Conservation (phyloP, 2,329 filamentous ascomycete genomes). For the Diaporthe capsici region DNA sequence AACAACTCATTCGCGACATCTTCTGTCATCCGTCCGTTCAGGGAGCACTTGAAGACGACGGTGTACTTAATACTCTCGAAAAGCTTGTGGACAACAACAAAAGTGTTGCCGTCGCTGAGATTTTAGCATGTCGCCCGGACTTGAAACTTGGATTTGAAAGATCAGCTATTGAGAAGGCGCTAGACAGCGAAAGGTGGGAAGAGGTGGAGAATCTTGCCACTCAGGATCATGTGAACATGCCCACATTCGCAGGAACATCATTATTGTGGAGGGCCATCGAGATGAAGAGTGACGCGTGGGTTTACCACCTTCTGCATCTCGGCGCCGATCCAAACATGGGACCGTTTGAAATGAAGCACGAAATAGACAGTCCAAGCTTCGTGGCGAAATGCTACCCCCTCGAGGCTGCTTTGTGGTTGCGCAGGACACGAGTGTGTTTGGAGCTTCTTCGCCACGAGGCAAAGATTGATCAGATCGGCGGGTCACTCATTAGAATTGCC, state of each 20-base stretch:
- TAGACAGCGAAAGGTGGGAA: background rate
- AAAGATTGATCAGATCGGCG: fast-evolving
- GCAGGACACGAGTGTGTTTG: background rate
- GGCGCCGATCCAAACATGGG: background rate
- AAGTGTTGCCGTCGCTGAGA: fast-evolving
- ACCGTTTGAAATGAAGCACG: background rate
- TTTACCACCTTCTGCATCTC: background rate
- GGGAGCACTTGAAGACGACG: background rate
- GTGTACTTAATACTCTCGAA: background rate
- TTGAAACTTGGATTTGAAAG: background rate
- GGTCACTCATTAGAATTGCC: background rate
- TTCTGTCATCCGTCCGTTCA: background rate
- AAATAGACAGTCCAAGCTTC: background rate
- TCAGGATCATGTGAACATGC: background rate
- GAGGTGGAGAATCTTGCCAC: background rate
- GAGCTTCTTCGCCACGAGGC: background rate
- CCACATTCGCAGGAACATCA: background rate
- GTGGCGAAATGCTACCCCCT: background rate
- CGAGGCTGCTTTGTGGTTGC: background rate
- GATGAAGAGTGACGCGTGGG: background rate
- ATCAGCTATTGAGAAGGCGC: background rate
- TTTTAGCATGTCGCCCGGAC: background rate
- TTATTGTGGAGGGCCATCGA: background rate
- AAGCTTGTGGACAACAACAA: fast-evolving
- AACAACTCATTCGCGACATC: background rate